Conservation (phyloP, 345 rosid genomes). For the Alliaria petiolata region DNA sequence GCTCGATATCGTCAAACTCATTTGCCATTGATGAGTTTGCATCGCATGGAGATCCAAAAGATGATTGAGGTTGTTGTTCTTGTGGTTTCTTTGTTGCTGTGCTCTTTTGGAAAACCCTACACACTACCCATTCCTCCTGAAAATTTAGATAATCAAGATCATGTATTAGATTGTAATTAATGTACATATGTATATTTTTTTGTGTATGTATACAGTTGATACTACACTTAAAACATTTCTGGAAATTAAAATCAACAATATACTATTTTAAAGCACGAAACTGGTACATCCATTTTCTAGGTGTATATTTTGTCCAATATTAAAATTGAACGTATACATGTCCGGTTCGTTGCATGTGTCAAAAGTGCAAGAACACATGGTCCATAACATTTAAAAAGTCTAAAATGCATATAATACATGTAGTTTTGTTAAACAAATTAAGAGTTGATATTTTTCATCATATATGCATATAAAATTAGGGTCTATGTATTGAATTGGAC, state of each 20-base stretch:
- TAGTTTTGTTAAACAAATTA: background rate
- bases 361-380: background rate
- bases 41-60: constrained; percentile 73
- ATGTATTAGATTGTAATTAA: background rate
- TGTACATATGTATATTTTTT: background rate
- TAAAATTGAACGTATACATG: background rate
- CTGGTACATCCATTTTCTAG: background rate
- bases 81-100: constrained; percentile 47
- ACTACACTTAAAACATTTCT: background rate
- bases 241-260: no score
- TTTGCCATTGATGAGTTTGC: constrained; percentile 60
- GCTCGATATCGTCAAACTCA: constrained; percentile 67
- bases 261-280: background rate
- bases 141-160: background rate
- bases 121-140: constrained; percentile 96
- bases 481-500: background rate
- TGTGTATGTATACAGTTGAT: background rate
- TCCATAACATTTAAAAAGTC: background rate
- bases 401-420: background rate
- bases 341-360: background rate
- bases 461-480: background rate
- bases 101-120: constrained; percentile 76
- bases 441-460: background rate
- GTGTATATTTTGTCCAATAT: no score
- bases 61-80: constrained; percentile 52